Evolutionary conservation across 169 alveolate genomes (phyloP).

Genomic region (Plasmodium inui): DNA sequence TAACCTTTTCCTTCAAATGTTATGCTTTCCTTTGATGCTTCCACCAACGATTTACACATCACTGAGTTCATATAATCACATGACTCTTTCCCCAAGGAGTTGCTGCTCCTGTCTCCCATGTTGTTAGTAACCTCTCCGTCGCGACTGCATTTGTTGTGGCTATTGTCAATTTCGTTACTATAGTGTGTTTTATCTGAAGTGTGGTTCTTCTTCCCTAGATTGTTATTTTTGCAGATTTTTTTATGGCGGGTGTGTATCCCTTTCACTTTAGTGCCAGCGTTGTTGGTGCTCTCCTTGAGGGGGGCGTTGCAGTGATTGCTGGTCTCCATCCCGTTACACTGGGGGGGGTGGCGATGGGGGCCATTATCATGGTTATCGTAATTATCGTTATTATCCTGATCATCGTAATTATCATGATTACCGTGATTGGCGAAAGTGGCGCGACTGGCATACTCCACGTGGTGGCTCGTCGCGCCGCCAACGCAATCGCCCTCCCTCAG

Average conservation of each 20-base stretch:
- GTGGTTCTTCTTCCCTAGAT: neutral
- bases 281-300: neutral
- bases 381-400: neutral
- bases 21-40: neutral
- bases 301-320: neutral
- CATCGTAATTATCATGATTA: neutral
- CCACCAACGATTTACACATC: neutral
- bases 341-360: neutral
- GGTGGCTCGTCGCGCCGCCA: neutral
- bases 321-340: neutral
- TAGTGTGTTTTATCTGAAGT: neutral
- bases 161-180: neutral
- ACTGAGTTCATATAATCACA: slow-evolving; percentile 2
- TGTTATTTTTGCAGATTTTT: slow-evolving; percentile 8
- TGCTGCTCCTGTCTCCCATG: neutral
- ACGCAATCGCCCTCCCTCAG: neutral
- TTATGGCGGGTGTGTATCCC: slow-evolving; percentile 15
- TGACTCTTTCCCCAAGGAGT: neutral
- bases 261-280: neutral
- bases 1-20: neutral
- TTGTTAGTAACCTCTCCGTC: neutral
- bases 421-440: neutral
- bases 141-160: neutral
- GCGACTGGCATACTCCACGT: neutral
- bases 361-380: neutral